Base-by-base conservation (phyloP, 768 basidiomycete genomes). In the Termitomyces sp. region DNA sequence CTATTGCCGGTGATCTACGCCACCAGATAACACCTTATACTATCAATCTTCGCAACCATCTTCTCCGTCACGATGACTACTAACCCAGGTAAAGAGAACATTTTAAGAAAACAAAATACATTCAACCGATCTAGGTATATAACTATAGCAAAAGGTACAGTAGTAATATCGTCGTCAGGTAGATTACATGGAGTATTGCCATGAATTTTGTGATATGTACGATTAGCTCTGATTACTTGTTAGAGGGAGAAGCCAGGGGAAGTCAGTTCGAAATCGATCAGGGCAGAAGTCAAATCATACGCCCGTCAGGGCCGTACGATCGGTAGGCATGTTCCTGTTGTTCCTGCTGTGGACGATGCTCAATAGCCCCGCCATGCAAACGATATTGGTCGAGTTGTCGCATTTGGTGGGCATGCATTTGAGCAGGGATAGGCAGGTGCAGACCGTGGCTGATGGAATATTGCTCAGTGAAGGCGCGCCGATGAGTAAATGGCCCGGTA, bases 381-480 rank as follows among this genome's bases (percentile, higher is more conserved):
- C 73, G 75, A 49, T 76, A 72, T 62, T 80, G 77, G 56, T 81
- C 80, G 43, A 77, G 69, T 50, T 76, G 71, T 44, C 82, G 80
- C 32, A 77, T 71, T 43, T 71, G 71, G 32, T 72, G 75, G 33
- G 73, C 71, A 41, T 78, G 79, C 36, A 75, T 72, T 36, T 79
- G 78, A 13, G 73, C 63, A 30, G 79, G 77, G 61, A 78, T 77
- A 13, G 79, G 75, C 58, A 81, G 78, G 68, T 80, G 82, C 59
- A 79, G 79, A 62, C 79, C 79, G 60, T 81, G 77, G 33, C 74
- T 75, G 52, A 80, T 71, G 40, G 81, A 72, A 69, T 77, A 83
- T 18, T 76, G 76, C 63, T 86, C 86, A 33, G 82, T 83, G 53
- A 81, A 73, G 41, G 84, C 77, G 53, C 86, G 79, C 61, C 85